Evolutionary conservation across 345 rosid species (phyloP).

Genomic region (Noccaea caerulescens): DNA sequence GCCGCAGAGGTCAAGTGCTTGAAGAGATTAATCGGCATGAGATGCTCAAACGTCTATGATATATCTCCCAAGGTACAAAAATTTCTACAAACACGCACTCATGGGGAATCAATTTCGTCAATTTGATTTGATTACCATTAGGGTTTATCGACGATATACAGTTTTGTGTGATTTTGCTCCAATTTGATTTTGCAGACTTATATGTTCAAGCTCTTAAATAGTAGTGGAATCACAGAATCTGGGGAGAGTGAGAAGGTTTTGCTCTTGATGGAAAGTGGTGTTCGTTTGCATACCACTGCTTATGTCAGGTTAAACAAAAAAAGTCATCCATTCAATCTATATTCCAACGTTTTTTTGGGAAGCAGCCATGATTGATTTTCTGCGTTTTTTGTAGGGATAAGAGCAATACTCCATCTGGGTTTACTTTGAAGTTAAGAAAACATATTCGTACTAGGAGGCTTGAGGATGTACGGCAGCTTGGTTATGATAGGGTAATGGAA

Average conservation of each 20-base stretch:
- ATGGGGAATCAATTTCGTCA: neutral
- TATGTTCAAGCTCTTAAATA: slow-evolving; percentile 94
- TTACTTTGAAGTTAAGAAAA: slow-evolving; percentile 89
- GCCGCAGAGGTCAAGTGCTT: slow-evolving; percentile 98
- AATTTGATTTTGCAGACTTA: slow-evolving; percentile 60
- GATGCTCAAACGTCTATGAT: slow-evolving; percentile 97
- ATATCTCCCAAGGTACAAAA: slow-evolving; percentile 82
- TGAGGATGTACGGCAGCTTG: slow-evolving; percentile 97
- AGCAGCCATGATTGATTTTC: neutral
- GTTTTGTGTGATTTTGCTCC: neutral
- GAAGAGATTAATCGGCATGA: slow-evolving; percentile 88
- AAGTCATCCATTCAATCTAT: neutral
- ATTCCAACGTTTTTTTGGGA: neutral
- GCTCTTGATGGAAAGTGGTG: slow-evolving; percentile 93
- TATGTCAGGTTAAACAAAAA: slow-evolving; percentile 62
- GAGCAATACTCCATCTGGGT: slow-evolving; percentile 97
- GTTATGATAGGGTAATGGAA: slow-evolving; percentile 84
- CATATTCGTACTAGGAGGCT: slow-evolving; percentile 94
- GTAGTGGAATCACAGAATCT: slow-evolving; percentile 94
- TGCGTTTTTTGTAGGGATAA: slow-evolving; percentile 63
- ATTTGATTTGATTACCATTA: slow-evolving; percentile 1
- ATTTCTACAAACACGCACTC: neutral
- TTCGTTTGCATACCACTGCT: slow-evolving; percentile 88
- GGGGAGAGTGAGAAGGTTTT: slow-evolving; percentile 97
- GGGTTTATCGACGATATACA: neutral